Base-by-base conservation (phyloP, 2,329 filamentous ascomycete species). In the Cordyceps militaris region DNA sequence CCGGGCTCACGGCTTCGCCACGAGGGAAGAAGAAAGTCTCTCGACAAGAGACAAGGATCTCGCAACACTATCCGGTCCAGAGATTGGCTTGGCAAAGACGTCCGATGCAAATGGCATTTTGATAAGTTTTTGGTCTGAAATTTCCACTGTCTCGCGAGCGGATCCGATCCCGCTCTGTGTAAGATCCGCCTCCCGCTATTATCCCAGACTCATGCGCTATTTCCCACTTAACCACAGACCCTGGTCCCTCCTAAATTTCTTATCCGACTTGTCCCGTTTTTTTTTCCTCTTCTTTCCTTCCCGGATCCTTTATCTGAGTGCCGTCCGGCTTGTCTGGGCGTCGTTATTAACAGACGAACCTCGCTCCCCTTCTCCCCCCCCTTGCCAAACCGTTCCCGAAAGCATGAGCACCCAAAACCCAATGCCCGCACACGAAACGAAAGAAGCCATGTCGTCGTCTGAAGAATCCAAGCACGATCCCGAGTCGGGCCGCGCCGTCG, bases 401-500 rank as follows among this genome's bases (percentile, higher is more conserved):
- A 23, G 10, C 24, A 47, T n/a, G 28, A 56, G 38, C 36, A 26
- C 8, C 43, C 38, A 34, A 28, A 32, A 21, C 4, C 14, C 19
- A 10, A 28, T 34, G 14, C 28, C 32, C 21, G 16, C 34, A 21
- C 55, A 38, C 16, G 23, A 40, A 51, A 40, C 36, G 28, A 57
- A 38, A 23, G 23, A 40, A 51, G 26, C 36, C 38, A 57, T 57
- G 55, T 57, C 55, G 47, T 57, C 55, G n/a, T 51, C 55, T 7
- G 55, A 51, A 28, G 50, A 49, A 34, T 56, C 57, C 2, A 55
- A 59, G 30, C 50, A 42, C 3, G 61, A 64, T 36, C 60, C 62
- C 23, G 62, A 64, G 43, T 60, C 48, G 19, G 61, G 60, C 8
- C 48, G 44, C 26, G n/a, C 51, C 13, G 47, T 57, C 52, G 58